Evolutionary conservation across 768 basidiomycete genomes (phyloP).

Genomic region (Lentinula boryana): DNA sequence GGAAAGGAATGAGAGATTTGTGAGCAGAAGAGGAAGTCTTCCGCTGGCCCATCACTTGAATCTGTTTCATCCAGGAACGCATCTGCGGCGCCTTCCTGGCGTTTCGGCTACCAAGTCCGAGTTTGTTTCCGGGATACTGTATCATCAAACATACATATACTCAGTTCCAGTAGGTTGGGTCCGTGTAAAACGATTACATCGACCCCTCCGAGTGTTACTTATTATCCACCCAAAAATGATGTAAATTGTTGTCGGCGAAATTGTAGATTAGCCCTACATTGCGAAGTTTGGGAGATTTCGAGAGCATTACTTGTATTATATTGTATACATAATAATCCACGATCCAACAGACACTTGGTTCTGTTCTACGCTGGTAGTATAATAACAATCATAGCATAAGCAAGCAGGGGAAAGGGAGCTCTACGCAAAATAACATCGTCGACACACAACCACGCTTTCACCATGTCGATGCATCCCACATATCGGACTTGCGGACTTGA

Average conservation of each 20-base stretch:
- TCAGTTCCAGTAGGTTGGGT: no score
- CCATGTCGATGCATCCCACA: not conserved
- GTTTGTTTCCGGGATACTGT: no score
- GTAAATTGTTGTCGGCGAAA: no score
- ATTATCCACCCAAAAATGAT: no score
- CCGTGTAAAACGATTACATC: no score
- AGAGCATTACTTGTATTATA: not conserved
- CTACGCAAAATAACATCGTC: not conserved
- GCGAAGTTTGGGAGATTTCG: no score
- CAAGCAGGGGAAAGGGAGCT: not conserved
- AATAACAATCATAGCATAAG: not conserved
- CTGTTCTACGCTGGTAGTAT: not conserved
- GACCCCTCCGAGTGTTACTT: no score
- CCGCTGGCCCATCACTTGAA: not conserved
- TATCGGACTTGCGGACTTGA: not conserved
- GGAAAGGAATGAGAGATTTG: conserved; percentile 1
- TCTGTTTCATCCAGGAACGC: conserved; percentile 4
- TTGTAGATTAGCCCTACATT: no score
- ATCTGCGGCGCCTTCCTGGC: not conserved
- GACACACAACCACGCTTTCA: not conserved
- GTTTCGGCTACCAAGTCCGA: not conserved
- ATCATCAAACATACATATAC: no score
- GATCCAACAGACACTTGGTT: not conserved
- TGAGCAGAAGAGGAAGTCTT: not conserved
- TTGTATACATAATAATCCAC: not conserved